Evolutionary conservation across 495 filamentous ascomycete species (phyloP).

Genomic region (Chlorociboria aeruginascens): DNA sequence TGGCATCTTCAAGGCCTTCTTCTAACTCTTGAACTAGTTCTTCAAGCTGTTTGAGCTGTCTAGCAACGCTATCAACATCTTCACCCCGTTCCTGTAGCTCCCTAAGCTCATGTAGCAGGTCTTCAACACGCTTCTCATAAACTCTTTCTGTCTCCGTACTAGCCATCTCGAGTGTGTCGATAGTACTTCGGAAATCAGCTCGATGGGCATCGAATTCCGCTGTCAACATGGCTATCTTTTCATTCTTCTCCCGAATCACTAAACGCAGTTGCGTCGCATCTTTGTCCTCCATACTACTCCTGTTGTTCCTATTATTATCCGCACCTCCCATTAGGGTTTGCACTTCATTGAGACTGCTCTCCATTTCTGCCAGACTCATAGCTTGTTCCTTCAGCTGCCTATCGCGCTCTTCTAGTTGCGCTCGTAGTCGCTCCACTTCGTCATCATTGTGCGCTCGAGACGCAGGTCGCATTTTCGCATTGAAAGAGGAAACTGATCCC

Average conservation of each 20-base stretch:
- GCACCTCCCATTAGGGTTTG: conserved; percentile 49
- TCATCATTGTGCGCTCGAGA: conserved; percentile 44
- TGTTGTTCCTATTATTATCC: conserved; percentile 21
- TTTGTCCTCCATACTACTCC: conserved; percentile 57
- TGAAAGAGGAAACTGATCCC: conserved; percentile 34
- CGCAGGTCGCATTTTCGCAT: conserved; percentile 32
- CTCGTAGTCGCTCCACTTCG: conserved; percentile 52
- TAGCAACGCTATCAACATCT: conserved; percentile 83
- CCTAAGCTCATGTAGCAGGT: conserved; percentile 73
- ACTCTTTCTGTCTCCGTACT: conserved; percentile 96
- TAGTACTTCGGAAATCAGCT: conserved; percentile 91
- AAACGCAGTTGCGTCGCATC: conserved; percentile 68
- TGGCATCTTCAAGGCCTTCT: conserved; percentile 90
- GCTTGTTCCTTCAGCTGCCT: conserved; percentile 80
- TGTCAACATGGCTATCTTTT: conserved; percentile 84
- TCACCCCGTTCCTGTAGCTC: conserved; percentile 71
- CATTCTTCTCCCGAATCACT: conserved; percentile 86
- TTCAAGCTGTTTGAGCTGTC: conserved; percentile 87
- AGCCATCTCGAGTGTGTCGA: conserved; percentile 92
- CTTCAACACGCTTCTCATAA: conserved; percentile 84
- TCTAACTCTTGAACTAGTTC: conserved; percentile 93
- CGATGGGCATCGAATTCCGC: conserved; percentile 91
- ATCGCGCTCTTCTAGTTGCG: conserved; percentile 73
- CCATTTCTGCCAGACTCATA: conserved; percentile 71
- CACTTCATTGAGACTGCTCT: conserved; percentile 61